These are phyloP conservation scores for Glycine tomentella DNA, from an alignment of 306 rosid species.

Conservation along the genomic window DNA sequence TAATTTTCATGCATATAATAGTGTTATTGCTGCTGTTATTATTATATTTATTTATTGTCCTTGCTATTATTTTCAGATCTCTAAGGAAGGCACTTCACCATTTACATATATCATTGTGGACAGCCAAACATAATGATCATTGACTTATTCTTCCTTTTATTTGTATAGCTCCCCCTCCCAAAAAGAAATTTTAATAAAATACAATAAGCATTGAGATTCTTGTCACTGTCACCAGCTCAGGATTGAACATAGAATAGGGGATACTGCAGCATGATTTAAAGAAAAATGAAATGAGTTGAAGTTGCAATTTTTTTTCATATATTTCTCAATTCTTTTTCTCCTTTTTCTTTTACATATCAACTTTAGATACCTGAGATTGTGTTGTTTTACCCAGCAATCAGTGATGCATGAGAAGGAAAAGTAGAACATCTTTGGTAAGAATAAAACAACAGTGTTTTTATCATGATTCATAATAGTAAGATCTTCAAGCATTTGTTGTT, in stretches of 20 bases:
- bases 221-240: no score
- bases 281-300: no score
- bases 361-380: neutral
- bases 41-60: neutral
- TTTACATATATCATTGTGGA: slow-evolving; percentile 85
- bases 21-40: neutral
- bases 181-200: neutral
- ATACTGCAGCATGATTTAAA: no score
- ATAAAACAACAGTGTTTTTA: no score
- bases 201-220: neutral
- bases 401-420: no score
- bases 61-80: slow-evolving; percentile 58
- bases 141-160: slow-evolving; percentile 22
- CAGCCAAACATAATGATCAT: slow-evolving; percentile 67
- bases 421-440: no score
- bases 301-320: no score
- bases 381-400: no score
- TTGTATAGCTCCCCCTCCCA: neutral
- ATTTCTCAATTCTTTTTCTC: no score
- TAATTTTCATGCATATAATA: neutral
- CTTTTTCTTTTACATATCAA: no score
- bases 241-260: no score
- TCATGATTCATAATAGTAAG: no score
- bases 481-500: neutral
- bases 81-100: slow-evolving; percentile 78